Evolutionary conservation across 1,284 basidiomycete species (phyloP), one percentile per base, ranked within the genome.

Genomic region (Ganoderma resinaceum): DNA sequence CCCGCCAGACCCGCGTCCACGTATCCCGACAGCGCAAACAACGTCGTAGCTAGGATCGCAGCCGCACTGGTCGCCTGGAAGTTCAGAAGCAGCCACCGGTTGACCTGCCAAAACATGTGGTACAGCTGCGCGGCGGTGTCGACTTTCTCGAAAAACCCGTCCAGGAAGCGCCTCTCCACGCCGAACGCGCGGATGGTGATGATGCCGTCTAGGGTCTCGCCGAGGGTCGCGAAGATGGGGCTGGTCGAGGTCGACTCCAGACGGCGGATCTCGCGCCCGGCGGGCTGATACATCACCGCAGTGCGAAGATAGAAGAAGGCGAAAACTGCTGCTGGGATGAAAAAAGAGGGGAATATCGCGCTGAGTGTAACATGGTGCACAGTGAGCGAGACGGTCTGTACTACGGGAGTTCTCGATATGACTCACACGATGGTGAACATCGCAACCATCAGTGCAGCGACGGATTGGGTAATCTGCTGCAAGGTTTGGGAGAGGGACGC

Each of bases 131-230:
- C 91, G 2, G 90, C 91, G 29, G 82, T 75, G 74, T 93, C 89
- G 59, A 93, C 84, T 76, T 89, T 91, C 6, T 68, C 76, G 76
- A 92, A 92, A 42, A 96, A 82, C 61, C 86, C 84, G 65, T 92
- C 86, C 74, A 96, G 85, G 82, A 97, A 96, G 20, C 87, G 83
- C 53, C 82, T 82, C 75, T 97, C 95, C 2, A 90, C 93, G 12
- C 92, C 92, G 80, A 96, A 98, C 0, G 95, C 96, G 61, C 96
- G 89, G 49, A 97, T 94, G 26, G 93, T 91, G 58, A 94, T 86
- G 61, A 95, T 91, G 23, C 94, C 94, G 68, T 90, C 88, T 43
- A 96, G 81, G 12, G 95, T 80, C 79, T 97, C 95, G 7, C 87
- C 87, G 75, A 96, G 95, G 63, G 92, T 91, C 1, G 91, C 88